Evolutionary conservation across 2,329 filamentous ascomycete species (phyloP), one percentile per base, ranked within the genome.

Genomic region (Furcasterigmium furcatum): DNA sequence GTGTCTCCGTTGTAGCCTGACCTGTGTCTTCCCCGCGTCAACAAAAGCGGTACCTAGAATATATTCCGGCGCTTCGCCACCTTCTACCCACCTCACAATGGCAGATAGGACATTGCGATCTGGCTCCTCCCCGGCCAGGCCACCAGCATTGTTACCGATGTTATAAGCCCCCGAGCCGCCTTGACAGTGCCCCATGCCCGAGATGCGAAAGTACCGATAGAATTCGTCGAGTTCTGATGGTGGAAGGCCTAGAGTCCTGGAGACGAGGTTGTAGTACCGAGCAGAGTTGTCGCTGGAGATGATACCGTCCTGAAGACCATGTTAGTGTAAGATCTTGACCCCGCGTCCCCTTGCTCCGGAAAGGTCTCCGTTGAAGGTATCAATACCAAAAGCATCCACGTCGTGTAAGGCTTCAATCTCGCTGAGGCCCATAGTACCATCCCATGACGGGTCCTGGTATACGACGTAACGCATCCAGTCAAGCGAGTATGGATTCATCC

Each of bases 191-290:
- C 61, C 62, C 73, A 79, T 74, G 1, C 77, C 77, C 0, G 75
- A 74, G n/a, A 80, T 67, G 21, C 62, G 62, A 53, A 80, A 80
- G 52, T 73, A n/a, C n/a, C n/a, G n/a, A n/a, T n/a, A n/a, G n/a
- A n/a, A n/a, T n/a, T n/a, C n/a, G n/a, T n/a, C n/a, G 72, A 72
- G 34, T 12, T 59, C 52, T 25, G 25, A 20, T n/a, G 30, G 3
- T 9, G 14, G 30, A 13, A 32, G 30, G 3, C 30, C 30, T 16
- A 72, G 71, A 1, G 52, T 46, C 0, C 66, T 55, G 7, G 74
- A 57, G 22, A 41, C 39, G 24, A 29, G 39, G 24, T 41, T 19
- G 24, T 41, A 41, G 39, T 41, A 41, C 25, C 39, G 39, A 24
- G 39, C 39, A 12, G 39, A 41, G 9, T 35, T 35, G 4, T 35